Percentiles rank a stretch among this genome's conserved stretches.
phyloP scores from a whole-genome alignment of 345 rosid genomes.

The Populus pruinosa region DNA sequence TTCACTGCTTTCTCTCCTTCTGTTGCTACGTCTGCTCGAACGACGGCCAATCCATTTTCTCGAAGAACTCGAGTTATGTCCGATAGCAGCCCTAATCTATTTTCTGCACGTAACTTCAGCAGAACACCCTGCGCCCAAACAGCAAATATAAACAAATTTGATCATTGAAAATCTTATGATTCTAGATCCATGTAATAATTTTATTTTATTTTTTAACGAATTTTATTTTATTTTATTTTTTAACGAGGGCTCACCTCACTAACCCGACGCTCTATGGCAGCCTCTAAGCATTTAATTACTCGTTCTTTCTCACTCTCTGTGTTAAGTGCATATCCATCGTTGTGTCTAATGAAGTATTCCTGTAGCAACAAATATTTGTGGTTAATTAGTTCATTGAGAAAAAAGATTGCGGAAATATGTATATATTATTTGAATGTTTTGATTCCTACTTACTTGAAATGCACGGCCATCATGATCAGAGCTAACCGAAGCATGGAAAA shows the following conservation, averaged over 20 bases:
- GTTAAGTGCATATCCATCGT: slow-evolving; percentile 30
- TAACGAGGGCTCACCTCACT: slow-evolving; percentile 37
- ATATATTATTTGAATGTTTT: not conserved
- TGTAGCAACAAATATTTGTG: not conserved
- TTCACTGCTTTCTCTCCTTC: slow-evolving; percentile 53
- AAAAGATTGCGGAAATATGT: not conserved
- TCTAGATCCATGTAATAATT: not conserved
- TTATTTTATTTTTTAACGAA: too few relatives aligned
- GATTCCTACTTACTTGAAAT: slow-evolving; percentile 45
- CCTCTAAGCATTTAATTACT: slow-evolving; percentile 54
- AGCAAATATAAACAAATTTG: not conserved
- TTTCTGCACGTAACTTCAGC: slow-evolving; percentile 53
- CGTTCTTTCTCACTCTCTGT: slow-evolving; percentile 38
- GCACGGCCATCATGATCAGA: slow-evolving; percentile 44
- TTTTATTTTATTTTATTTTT: not conserved
- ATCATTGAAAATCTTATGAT: not conserved
- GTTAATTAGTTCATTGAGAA: not conserved
- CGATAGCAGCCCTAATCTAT: slow-evolving; percentile 57
- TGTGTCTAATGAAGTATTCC: slow-evolving; percentile 39
- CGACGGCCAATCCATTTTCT: slow-evolving; percentile 63
- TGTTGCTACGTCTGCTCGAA: slow-evolving; percentile 65
- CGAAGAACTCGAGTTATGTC: slow-evolving; percentile 64
- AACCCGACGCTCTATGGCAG: slow-evolving; percentile 50
- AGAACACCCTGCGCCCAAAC: slow-evolving; percentile 45
- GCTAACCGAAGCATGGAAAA: slow-evolving; percentile 63